A percentile compares a stretch with the other conserved stretches of the same genome.
These are phyloP conservation scores for Amborella trichopoda DNA, from an alignment of 164 flowering plant species.

Conservation along the genomic window DNA sequence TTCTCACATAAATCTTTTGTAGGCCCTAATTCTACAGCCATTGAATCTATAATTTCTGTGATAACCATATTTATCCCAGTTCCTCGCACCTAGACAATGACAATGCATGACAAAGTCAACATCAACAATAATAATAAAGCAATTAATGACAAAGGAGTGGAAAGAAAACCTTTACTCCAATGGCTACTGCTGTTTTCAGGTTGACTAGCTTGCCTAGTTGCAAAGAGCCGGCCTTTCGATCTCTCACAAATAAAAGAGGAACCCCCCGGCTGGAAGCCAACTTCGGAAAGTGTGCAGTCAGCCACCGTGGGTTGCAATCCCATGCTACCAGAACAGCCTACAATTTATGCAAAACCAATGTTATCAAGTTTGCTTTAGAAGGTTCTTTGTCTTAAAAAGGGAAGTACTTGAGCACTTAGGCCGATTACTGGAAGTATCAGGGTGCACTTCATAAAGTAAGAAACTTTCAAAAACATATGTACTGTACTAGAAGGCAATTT, in stretches of 20 bases:
- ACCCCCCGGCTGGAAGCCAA: constrained; percentile 64
- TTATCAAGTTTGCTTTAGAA: not conserved
- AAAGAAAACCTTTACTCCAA: constrained; percentile 60
- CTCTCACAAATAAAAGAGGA: constrained; percentile 48
- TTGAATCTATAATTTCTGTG: too few species aligned
- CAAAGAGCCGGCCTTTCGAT: constrained; percentile 49
- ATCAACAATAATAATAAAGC: too few species aligned
- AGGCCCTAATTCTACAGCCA: too few species aligned
- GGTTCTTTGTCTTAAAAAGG: not conserved
- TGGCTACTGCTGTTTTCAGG: constrained; percentile 73
- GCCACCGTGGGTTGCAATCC: constrained; percentile 71
- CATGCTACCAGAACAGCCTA: constrained; percentile 62
- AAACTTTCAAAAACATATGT: not conserved
- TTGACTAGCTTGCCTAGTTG: constrained; percentile 69
- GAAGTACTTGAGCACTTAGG: not conserved
- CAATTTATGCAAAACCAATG: too few species aligned
- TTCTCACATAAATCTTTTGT: too few species aligned
- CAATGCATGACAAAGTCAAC: too few species aligned
- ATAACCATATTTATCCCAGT: too few species aligned
- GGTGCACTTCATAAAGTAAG: not conserved
- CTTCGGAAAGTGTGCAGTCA: constrained; percentile 59
- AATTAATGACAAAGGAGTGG: too few species aligned
- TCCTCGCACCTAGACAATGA: too few species aligned
- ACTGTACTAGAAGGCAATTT: not conserved
- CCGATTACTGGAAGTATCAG: not conserved